Percentiles rank a stretch among this genome's conserved stretches.
phyloP scores from a whole-genome alignment of 2,329 filamentous ascomycete species.

The Dryadomyces quercivorus region DNA sequence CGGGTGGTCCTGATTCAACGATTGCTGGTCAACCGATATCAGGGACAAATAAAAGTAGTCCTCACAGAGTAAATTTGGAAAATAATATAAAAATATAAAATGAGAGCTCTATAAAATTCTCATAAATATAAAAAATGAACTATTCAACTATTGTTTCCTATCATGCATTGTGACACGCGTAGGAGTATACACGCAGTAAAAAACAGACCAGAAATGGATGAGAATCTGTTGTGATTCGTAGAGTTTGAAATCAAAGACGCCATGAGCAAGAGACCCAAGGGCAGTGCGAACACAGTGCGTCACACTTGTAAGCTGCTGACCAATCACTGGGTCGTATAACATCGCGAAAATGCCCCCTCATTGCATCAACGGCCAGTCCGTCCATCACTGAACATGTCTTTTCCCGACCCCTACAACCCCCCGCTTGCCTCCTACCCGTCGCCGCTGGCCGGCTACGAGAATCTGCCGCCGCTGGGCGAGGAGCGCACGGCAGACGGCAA shows the following conservation, averaged over 20 bases:
- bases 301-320: background rate
- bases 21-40: no score
- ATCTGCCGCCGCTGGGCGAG: constrained; percentile 40
- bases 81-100: no score
- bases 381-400: background rate
- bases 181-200: no score
- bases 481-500: constrained; percentile 63
- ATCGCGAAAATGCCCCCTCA: background rate
- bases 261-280: background rate
- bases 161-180: no score
- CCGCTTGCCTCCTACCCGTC: constrained; percentile 31
- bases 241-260: background rate
- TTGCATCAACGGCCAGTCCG: background rate
- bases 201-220: background rate
- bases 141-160: no score
- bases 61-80: no score
- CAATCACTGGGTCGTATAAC: background rate
- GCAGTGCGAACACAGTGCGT: background rate
- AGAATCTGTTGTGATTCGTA: background rate
- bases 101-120: no score
- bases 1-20: no score
- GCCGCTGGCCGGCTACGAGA: constrained; percentile 45
- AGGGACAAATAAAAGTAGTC: no score
- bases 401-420: constrained; percentile 12
- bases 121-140: no score